Evolutionary conservation across 148 eudicot genomes (phyloP).

Genomic region (Chenopodium suecicum): DNA sequence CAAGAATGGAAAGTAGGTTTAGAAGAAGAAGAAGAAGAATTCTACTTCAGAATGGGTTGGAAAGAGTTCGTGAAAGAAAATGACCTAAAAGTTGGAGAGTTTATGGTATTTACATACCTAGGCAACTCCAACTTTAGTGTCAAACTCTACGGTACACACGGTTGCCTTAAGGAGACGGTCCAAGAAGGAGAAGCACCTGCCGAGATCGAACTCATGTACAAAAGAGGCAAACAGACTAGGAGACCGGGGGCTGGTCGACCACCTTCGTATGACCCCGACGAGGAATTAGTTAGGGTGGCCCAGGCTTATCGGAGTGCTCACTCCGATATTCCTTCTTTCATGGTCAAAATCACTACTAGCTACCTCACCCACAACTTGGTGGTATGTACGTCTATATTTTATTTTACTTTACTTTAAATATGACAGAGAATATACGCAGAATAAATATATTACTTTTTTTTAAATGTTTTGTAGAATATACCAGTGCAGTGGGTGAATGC

Average conservation of each 20-base stretch:
- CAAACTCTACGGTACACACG: constrained; percentile 10
- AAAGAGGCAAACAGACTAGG: background rate
- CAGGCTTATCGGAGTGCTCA: background rate
- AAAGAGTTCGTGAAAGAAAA: background rate
- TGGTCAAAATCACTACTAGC: background rate
- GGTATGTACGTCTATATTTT: background rate
- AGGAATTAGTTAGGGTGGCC: background rate
- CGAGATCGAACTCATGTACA: background rate
- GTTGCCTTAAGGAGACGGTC: background rate
- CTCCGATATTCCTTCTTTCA: background rate
- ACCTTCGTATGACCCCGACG: background rate
- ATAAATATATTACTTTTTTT: background rate
- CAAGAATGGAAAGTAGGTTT: constrained; percentile 8
- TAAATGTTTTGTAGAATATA: constrained; percentile 15
- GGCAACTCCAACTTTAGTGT: constrained; percentile 15
- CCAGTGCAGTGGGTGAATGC: background rate
- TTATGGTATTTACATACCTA: constrained; percentile 18
- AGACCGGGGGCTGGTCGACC: background rate
- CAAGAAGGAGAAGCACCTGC: background rate
- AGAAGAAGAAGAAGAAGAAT: background rate
- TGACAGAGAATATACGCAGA: no score
- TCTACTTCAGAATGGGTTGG: constrained; percentile 8
- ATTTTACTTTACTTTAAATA: no score
- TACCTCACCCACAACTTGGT: background rate
- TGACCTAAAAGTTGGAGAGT: background rate